Evolutionary conservation across 1,139 yeast genomes (phyloP), one percentile per base, ranked within the genome.

Genomic region (Magnusiomyces tetraspermus): DNA sequence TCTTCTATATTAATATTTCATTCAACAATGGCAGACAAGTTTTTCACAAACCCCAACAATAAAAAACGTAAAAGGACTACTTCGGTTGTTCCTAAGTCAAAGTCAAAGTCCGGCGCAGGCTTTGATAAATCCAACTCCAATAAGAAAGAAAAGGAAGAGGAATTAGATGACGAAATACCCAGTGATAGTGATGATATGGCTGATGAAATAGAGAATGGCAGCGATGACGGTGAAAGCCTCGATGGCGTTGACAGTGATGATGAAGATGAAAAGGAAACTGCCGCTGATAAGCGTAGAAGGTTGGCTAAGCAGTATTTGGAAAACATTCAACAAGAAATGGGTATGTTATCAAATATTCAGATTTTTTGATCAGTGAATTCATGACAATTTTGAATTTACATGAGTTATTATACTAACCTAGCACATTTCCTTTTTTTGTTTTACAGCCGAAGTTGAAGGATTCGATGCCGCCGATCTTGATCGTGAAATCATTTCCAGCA

Each of bases 381-480:
- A n/a, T n/a, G n/a, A n/a, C n/a, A n/a, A 57, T 3, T 62, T 61
- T 19, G 60, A 54, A 37, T 13, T 13, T 46, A 40, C 19, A 51
- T 42, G 15, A 46, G 49, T 49, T 52, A 46, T 21, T 33, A 43
- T 21, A 71, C n/a, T n/a, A n/a, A n/a, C n/a, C n/a, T n/a, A n/a
- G n/a, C n/a, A n/a, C n/a, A n/a, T n/a, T n/a, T n/a, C n/a, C n/a
- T 28, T 15, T 15, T 26, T 38, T 19, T 38, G 6, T 38, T 17
- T 19, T 26, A 43, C 28, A 43, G 46, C 49, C 22, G 49, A 77
- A 31, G 76, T 74, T 26, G 74, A 71, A 53, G 89, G 84, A 45
- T 88, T 88, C 62, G 95, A 88, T 72, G 97, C 97, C n/a, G 80
- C 82, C 60, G 96, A 90, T 62, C 71, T 92, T 61, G 98, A 92